Conservation (phyloP, 2,329 filamentous ascomycete genomes). For the Fusarium pseudonygamai region DNA sequence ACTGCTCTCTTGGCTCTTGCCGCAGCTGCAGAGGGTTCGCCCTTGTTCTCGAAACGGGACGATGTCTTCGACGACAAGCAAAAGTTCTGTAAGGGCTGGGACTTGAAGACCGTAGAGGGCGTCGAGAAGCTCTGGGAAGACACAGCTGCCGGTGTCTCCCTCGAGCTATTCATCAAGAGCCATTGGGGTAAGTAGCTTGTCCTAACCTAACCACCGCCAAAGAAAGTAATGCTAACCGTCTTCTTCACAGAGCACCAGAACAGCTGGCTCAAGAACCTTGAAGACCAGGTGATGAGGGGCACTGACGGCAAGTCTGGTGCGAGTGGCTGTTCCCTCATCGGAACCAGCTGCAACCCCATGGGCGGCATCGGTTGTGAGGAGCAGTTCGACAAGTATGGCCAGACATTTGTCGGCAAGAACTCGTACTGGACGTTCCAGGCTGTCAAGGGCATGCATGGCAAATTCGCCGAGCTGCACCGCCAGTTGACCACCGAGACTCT, state of each 20-base stretch:
- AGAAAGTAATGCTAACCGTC: too few species aligned
- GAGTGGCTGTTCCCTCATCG: background rate
- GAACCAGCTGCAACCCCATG: background rate
- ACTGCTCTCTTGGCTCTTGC: constrained; percentile 6
- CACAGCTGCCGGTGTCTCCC: background rate
- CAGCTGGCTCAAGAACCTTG: constrained; percentile 11
- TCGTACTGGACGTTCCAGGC: constrained; percentile 27
- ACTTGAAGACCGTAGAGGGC: constrained; percentile 6
- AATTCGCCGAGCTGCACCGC: constrained; percentile 10
- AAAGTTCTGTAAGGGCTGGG: constrained; percentile 7
- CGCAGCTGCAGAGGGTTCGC: background rate
- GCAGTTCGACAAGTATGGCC: constrained; percentile 11
- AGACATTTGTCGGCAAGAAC: background rate
- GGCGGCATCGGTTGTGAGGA: background rate
- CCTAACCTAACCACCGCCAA: too few species aligned
- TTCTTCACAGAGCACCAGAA: background rate
- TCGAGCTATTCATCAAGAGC: constrained; percentile 13
- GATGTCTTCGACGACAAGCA: background rate
- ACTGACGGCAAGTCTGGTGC: constrained; percentile 11
- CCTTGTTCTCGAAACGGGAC: background rate
- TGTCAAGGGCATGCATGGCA: constrained; percentile 15
- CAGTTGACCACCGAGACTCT: constrained; percentile 13
- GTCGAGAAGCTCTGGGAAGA: constrained; percentile 16
- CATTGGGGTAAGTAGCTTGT: background rate
- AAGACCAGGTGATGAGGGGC: background rate